Base-by-base conservation (phyloP, 1,284 basidiomycete species). In the Ustilago curta region DNA sequence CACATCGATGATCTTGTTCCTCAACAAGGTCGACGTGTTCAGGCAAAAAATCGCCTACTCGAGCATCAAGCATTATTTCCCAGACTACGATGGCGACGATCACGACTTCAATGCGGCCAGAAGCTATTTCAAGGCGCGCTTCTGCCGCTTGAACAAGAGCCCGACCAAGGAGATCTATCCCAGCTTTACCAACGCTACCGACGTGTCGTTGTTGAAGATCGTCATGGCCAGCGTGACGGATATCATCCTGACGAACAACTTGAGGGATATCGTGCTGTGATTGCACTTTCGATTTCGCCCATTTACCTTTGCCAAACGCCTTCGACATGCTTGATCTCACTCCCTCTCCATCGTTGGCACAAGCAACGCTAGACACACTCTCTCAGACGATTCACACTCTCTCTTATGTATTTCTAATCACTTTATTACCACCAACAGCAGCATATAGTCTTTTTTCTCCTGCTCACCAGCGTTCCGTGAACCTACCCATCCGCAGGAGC, bases 101-200 rank as follows among this genome's bases (percentile, higher is more conserved):
- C 66, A 88, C 5, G 91, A 94, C 79, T 89, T 89, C 27, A 88
- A 88, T 59, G 90, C 90, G 1, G 94, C 94, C 2, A 90, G 92
- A 42, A 91, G 93, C 23, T 98, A 94, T 86, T 97, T 99, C 88
- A 93, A 92, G 87, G 88, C 88, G 69, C 90, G 93, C 58, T 97
- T 98, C 85, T 89, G 89, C 59, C 88, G 90, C 66, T 87, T 97
- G 31, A 93, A 94, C 31, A 90, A 93, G 75, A 93, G 92, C 81
- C 90, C 91, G 9, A 90, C 89, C 39, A 96, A 95, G 85, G 94
- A 97, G 84, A 92, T 97, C 47, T 97, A 97, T 82, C 75, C 74
- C 6, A 95, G 93, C 85, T 91, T 91, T 70, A 97, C 95, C 39
- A 96, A 92, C 40, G 95, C 95, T 19, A 95, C 95, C 47, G 94